Percentiles rank a stretch among this genome's conserved stretches.
Conservation (phyloP, 2,329 filamentous ascomycete genomes). For the Apiospora arundinis region DNA sequence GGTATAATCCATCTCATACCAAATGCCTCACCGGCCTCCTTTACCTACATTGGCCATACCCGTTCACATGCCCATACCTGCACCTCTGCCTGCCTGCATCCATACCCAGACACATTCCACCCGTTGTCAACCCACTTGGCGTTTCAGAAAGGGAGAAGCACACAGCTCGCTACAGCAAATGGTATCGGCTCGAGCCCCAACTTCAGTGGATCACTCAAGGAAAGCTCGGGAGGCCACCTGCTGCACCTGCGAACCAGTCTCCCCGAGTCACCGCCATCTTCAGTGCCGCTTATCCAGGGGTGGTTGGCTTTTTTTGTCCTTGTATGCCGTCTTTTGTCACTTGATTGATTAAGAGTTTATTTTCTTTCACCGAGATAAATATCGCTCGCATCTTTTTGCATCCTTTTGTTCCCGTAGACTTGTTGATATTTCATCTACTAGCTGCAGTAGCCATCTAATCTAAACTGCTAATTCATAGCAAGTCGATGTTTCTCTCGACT, state of each 20-base stretch:
- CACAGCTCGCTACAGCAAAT: slow-evolving; percentile 2
- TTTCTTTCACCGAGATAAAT: background rate
- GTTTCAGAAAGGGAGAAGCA: slow-evolving; percentile 3
- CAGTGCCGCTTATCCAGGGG: slow-evolving; percentile 3
- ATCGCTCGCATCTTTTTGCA: background rate
- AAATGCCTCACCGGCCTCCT: background rate
- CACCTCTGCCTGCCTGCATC: background rate
- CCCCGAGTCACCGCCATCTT: slow-evolving; percentile 14
- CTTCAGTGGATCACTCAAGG: background rate
- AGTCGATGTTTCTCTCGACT: background rate
- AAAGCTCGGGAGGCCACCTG: background rate
- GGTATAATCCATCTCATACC: too few relatives aligned
- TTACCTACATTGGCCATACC: too few relatives aligned
- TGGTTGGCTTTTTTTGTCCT: background rate
- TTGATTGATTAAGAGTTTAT: too few relatives aligned
- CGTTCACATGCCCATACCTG: background rate
- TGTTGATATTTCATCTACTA: slow-evolving; percentile 6
- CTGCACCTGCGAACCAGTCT: background rate
- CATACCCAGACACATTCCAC: background rate
- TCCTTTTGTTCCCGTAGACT: background rate
- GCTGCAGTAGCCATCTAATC: background rate
- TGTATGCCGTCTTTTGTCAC: background rate
- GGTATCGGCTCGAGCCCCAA: background rate
- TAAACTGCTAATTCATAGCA: background rate
- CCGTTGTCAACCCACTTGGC: slow-evolving; percentile 9